Percentiles rank a stretch among this genome's conserved stretches.
Conservation (phyloP, 1,139 yeast species). For the Torulaspora pretoriensis region DNA sequence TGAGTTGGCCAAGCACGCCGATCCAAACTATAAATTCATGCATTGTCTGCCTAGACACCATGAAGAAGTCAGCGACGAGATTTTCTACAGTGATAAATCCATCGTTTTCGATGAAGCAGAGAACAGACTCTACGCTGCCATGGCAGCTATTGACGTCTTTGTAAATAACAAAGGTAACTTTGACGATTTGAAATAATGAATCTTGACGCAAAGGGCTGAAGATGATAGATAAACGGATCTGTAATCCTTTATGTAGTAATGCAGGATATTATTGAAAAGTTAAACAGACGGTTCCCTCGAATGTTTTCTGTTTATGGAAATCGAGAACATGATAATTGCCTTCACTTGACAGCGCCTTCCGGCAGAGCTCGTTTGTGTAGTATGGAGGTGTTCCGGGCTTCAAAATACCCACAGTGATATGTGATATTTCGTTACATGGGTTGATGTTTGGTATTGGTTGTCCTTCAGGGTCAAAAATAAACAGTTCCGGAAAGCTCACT, state of each 20-base stretch:
- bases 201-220: neutral
- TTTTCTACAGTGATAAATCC: conserved; percentile 78
- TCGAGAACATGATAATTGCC: conserved; percentile 20
- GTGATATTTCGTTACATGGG: conserved; percentile 50
- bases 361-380: conserved; percentile 45
- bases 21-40: conserved; percentile 80
- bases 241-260: neutral
- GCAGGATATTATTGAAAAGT: conserved; percentile 13
- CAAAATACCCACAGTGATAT: conserved; percentile 72
- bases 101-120: conserved; percentile 94
- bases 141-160: conserved; percentile 86
- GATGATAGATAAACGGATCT: neutral
- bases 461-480: conserved; percentile 31
- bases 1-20: conserved; percentile 58
- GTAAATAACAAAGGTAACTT: conserved; percentile 76
- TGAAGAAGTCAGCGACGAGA: conserved; percentile 91
- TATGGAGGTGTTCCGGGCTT: conserved; percentile 46
- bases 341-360: conserved; percentile 9
- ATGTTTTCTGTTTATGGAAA: conserved; percentile 20
- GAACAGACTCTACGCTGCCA: conserved; percentile 91
- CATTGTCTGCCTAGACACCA: conserved; percentile 94
- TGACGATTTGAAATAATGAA: conserved; percentile 15
- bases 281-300: conserved; percentile 23
- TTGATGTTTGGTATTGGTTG: conserved; percentile 28
- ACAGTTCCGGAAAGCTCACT: conserved; percentile 40